Percentiles rank a stretch among this genome's conserved stretches.
These are phyloP conservation scores for Jimgerdemannia flammicorona DNA, from an alignment of 192 early-diverging fungal species.

Conservation along the genomic window DNA sequence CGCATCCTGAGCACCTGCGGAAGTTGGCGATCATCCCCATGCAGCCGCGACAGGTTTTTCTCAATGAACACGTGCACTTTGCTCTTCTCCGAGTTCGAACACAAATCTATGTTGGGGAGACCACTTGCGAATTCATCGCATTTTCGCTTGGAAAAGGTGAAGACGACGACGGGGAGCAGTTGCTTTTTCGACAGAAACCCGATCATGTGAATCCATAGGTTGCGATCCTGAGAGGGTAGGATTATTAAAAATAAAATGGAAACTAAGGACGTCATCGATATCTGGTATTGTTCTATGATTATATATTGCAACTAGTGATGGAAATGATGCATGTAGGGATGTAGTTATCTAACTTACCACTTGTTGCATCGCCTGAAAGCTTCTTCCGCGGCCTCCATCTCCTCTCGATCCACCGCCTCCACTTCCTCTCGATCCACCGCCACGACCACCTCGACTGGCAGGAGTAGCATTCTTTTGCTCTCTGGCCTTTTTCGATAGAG, in stretches of 20 bases:
- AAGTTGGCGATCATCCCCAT: slow-evolving; percentile 78
- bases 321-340: too few relatives aligned
- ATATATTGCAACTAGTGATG: not conserved
- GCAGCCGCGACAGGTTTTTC: slow-evolving; percentile 72
- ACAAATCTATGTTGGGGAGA: slow-evolving; percentile 81
- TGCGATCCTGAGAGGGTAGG: slow-evolving; percentile 49
- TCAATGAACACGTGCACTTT: slow-evolving; percentile 89
- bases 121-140: slow-evolving; percentile 89
- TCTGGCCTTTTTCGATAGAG: slow-evolving; percentile 59
- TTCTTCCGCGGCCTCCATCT: slow-evolving; percentile 45
- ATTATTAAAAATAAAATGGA: not conserved
- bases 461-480: slow-evolving; percentile 35
- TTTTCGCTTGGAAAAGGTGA: slow-evolving; percentile 92
- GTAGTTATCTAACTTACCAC: slow-evolving; percentile 22
- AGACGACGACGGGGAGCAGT: slow-evolving; percentile 87
- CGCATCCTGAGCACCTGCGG: slow-evolving; percentile 87
- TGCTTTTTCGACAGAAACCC: slow-evolving; percentile 66
- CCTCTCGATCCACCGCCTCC: slow-evolving; percentile 41
- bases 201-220: slow-evolving; percentile 80
- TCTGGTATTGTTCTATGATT: not conserved
- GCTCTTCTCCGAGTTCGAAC: slow-evolving; percentile 70
- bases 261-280: not conserved
- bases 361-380: slow-evolving; percentile 25
- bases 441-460: slow-evolving; percentile 36
- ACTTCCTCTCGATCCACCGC: slow-evolving; percentile 39